Percentiles rank a stretch among this genome's conserved stretches.
Evolutionary conservation across 768 basidiomycete genomes (phyloP).

Genomic region (Lactarius quietus): DNA sequence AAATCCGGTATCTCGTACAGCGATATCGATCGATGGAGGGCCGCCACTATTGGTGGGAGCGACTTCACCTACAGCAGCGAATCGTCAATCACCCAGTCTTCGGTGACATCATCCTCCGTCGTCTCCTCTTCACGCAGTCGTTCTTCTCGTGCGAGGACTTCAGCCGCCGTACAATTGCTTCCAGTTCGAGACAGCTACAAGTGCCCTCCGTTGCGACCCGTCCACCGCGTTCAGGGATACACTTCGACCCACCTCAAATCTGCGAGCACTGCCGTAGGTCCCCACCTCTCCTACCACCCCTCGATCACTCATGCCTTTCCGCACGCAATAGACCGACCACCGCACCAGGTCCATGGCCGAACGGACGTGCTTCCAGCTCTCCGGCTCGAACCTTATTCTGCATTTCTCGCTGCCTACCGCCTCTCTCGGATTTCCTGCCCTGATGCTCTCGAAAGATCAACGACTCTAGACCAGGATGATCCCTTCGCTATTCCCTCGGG

Average conservation of each 20-base stretch:
- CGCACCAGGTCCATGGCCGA: slow-evolving; percentile 24
- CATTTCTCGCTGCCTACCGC: slow-evolving; percentile 26
- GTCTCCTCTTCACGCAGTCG: slow-evolving; percentile 11
- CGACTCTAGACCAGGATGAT: slow-evolving; percentile 6
- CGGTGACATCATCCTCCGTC: slow-evolving; percentile 16
- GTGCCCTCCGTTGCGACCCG: slow-evolving; percentile 1
- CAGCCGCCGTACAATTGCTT: slow-evolving; percentile 2
- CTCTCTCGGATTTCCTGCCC: slow-evolving; percentile 23
- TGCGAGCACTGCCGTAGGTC: slow-evolving; percentile 20
- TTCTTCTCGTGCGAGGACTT: slow-evolving; percentile 12
- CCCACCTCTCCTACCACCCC: background rate
- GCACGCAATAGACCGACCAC: slow-evolving; percentile 16
- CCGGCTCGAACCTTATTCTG: slow-evolving; percentile 25
- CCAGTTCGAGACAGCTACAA: slow-evolving; percentile 1
- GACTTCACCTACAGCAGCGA: slow-evolving; percentile 22
- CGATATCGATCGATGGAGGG: slow-evolving; percentile 20
- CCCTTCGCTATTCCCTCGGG: slow-evolving; percentile 9
- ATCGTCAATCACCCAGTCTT: slow-evolving; percentile 21
- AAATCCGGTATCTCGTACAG: slow-evolving; percentile 20
- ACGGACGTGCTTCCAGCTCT: slow-evolving; percentile 27
- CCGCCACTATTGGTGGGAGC: slow-evolving; percentile 12
- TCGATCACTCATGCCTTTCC: background rate
- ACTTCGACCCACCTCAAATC: slow-evolving; percentile 9
- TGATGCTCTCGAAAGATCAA: slow-evolving; percentile 14
- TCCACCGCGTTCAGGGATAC: slow-evolving; percentile 3